Percentiles rank a stretch among this genome's conserved stretches.
Conservation (phyloP, 176 grass and related monocot genomes). For the Triticum dicoccoides region DNA sequence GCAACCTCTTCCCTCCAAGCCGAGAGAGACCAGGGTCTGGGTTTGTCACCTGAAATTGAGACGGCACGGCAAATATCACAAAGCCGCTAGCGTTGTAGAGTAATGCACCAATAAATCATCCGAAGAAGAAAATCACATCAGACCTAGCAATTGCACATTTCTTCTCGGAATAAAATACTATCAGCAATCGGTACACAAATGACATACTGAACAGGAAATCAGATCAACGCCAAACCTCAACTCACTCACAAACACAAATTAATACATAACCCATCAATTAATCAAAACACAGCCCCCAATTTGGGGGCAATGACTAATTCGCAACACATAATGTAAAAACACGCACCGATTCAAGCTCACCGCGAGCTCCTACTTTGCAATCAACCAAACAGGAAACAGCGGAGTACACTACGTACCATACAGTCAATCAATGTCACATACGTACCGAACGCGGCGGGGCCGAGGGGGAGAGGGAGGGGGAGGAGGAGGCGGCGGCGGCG, state of each 20-base stretch:
- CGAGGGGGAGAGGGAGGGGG: not conserved
- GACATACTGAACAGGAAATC: not conserved
- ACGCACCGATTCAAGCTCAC: not conserved
- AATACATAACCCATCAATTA: not conserved
- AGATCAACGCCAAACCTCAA: not conserved
- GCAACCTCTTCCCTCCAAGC: constrained; percentile 48
- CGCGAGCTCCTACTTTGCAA: not conserved
- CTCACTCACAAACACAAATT: not conserved
- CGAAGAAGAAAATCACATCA: not conserved
- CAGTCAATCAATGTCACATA: not conserved
- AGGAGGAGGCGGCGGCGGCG: not conserved
- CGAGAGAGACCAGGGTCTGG: constrained; percentile 24
- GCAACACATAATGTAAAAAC: not conserved
- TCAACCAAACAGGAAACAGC: not conserved
- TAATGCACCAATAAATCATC: not conserved
- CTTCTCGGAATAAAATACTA: not conserved
- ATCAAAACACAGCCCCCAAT: not conserved
- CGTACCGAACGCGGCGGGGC: constrained; percentile 4
- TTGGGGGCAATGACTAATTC: not conserved
- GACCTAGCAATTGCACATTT: not conserved
- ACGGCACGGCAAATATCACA: not conserved
- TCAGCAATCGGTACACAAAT: not conserved
- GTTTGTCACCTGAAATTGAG: constrained; percentile 48
- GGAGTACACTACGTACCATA: not conserved
- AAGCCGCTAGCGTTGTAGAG: not conserved